Percentiles rank a stretch among this genome's conserved stretches.
Evolutionary conservation across 306 rosid genomes (phyloP).

Genomic region (Pachyrhizus erosus): DNA sequence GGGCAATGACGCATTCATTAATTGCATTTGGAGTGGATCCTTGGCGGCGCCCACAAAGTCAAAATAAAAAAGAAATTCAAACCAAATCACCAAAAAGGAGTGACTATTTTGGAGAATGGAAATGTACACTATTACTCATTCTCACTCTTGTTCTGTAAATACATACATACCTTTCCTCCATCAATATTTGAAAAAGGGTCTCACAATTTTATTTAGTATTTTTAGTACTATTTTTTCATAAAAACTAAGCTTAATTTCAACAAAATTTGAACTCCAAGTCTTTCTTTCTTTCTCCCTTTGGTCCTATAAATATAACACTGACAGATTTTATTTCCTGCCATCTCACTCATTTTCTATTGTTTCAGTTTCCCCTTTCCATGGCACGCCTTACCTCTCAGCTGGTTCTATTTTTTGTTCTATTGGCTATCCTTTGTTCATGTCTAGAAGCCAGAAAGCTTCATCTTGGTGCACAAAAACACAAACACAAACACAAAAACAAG

Average conservation of each 20-base stretch:
- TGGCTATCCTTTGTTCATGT: slow-evolving; percentile 44
- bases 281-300: background rate
- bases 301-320: slow-evolving; percentile 28
- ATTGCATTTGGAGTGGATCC: background rate
- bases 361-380: slow-evolving; percentile 41
- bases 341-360: slow-evolving; percentile 7
- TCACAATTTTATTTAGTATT: no score
- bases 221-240: background rate
- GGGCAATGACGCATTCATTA: slow-evolving; percentile 9
- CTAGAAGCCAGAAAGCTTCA: slow-evolving; percentile 62
- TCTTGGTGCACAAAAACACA: slow-evolving; percentile 15
- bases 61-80: background rate
- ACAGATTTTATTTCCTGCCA: background rate
- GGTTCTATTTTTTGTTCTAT: slow-evolving; percentile 49
- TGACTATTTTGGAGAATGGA: no score
- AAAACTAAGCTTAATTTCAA: background rate
- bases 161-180: no score
- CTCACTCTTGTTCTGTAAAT: no score
- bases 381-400: slow-evolving; percentile 48
- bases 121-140: no score
- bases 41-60: slow-evolving; percentile 44
- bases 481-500: slow-evolving; percentile 10
- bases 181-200: no score
- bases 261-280: slow-evolving; percentile 51
- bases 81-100: slow-evolving; percentile 32